Conservation (phyloP, 768 basidiomycete genomes). For the Termitomyces sp. region DNA sequence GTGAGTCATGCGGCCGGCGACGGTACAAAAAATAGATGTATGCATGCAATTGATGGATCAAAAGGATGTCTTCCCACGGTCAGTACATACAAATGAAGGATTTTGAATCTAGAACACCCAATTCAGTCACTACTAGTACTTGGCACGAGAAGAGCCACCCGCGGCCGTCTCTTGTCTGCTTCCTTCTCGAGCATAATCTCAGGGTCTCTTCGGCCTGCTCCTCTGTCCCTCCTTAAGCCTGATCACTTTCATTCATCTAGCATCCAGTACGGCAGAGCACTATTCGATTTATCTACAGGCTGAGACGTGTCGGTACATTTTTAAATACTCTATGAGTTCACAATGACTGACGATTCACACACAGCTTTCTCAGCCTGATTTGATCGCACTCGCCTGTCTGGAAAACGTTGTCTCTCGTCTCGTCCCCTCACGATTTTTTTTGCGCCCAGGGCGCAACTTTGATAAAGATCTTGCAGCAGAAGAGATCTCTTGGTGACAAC, state of each 20-base stretch:
- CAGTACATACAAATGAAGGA: background rate
- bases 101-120: background rate
- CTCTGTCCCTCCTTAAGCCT: background rate
- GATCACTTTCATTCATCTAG: background rate
- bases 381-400: background rate
- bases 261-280: background rate
- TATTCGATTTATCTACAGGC: background rate
- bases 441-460: too few relatives aligned
- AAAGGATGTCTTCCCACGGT: background rate
- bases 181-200: background rate
- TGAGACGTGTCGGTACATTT: background rate
- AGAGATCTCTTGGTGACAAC: constrained; percentile 3
- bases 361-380: background rate
- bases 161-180: background rate
- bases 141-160: background rate
- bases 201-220: background rate
- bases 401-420: background rate
- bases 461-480: background rate
- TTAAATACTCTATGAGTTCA: background rate
- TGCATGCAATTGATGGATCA: too few relatives aligned
- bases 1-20: too few relatives aligned
- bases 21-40: background rate
- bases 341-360: background rate
- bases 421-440: background rate
- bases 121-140: too few relatives aligned